phyloP scores from a whole-genome alignment of 352 stramenopile genomes.

The Phytopythium litorale region DNA sequence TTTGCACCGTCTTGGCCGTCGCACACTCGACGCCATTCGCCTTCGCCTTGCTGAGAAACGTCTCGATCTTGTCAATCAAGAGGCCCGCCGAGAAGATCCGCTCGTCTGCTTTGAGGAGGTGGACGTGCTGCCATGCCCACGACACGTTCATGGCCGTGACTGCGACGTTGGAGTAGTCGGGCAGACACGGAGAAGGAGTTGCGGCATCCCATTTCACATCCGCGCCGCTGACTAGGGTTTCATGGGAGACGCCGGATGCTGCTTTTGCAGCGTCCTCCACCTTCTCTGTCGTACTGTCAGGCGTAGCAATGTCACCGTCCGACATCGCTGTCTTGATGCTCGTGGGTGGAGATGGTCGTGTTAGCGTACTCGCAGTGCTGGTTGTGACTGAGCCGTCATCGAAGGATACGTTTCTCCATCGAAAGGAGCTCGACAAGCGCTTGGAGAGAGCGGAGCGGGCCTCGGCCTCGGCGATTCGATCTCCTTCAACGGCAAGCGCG shows the following conservation, averaged over 20 bases:
- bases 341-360: background rate
- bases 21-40: conserved; percentile 5
- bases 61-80: conserved; percentile 66
- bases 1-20: conserved; percentile 7
- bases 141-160: conserved; percentile 48
- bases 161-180: conserved; percentile 50
- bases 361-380: background rate
- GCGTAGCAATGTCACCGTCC: background rate
- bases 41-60: conserved; percentile 24
- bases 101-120: conserved; percentile 62
- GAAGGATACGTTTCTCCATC: conserved; percentile 18
- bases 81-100: conserved; percentile 67
- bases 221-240: background rate
- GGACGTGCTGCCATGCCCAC: conserved; percentile 73
- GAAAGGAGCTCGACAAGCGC: conserved; percentile 45
- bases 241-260: background rate
- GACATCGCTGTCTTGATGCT: background rate
- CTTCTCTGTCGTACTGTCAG: too few relatives aligned
- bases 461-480: conserved; percentile 10
- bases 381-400: conserved; percentile 7
- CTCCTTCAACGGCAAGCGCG: conserved; percentile 32
- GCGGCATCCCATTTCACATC: conserved; percentile 15
- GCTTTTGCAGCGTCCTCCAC: background rate
- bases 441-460: conserved; percentile 30
- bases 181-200: conserved; percentile 19